phyloP scores from a whole-genome alignment of 352 stramenopile genomes.

The Pythium guiyangense region DNA sequence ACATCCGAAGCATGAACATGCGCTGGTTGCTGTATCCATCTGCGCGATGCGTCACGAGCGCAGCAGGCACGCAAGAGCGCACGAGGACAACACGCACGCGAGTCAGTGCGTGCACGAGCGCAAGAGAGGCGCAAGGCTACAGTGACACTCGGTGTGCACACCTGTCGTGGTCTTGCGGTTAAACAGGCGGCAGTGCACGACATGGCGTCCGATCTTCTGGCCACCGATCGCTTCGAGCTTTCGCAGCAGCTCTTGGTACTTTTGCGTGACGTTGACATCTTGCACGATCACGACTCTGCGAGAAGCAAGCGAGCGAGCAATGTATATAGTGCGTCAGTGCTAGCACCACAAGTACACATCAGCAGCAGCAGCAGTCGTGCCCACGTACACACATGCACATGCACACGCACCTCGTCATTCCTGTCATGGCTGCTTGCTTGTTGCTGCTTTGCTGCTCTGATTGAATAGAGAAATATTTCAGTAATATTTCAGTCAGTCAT shows the following conservation, averaged over 20 bases:
- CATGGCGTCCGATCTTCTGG: slow-evolving; percentile 70
- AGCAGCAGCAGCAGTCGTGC: too few relatives aligned
- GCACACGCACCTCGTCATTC: slow-evolving; percentile 80
- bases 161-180: slow-evolving; percentile 76
- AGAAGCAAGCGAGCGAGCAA: neutral
- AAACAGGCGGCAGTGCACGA: slow-evolving; percentile 85
- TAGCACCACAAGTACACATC: too few relatives aligned
- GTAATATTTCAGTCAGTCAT: too few relatives aligned
- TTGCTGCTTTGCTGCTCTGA: too few relatives aligned
- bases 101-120: neutral
- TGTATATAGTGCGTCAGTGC: neutral
- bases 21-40: slow-evolving; percentile 83
- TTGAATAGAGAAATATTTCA: too few relatives aligned
- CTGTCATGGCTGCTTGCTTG: slow-evolving; percentile 62
- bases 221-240: slow-evolving; percentile 80
- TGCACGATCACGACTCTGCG: slow-evolving; percentile 77
- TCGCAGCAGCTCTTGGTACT: slow-evolving; percentile 84
- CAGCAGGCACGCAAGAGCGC: slow-evolving; percentile 4
- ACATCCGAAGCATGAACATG: slow-evolving; percentile 89
- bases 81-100: neutral
- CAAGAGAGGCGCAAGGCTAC: neutral
- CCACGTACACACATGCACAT: neutral
- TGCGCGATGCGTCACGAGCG: slow-evolving; percentile 10
- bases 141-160: slow-evolving; percentile 13
- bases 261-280: slow-evolving; percentile 74